Percentiles rank a stretch among this genome's conserved stretches.
phyloP scores from a whole-genome alignment of 805 yeast species.

The Metschnikowia reukaufii region DNA sequence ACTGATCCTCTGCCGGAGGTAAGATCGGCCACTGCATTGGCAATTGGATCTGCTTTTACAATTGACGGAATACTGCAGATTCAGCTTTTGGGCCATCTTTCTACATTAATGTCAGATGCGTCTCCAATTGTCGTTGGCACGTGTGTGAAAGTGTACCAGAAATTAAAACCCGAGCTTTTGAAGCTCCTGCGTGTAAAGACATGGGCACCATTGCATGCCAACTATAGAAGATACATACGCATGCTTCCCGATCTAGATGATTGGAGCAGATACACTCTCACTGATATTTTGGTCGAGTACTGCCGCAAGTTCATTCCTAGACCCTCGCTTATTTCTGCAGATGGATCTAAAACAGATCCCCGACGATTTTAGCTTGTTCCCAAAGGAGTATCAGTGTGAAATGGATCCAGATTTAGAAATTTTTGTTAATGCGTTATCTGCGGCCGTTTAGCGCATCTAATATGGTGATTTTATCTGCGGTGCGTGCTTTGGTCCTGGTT shows the following conservation, averaged over 20 bases:
- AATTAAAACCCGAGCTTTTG: slow-evolving; percentile 31
- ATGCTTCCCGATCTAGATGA: slow-evolving; percentile 58
- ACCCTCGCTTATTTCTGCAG: slow-evolving; percentile 43
- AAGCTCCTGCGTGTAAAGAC: slow-evolving; percentile 31
- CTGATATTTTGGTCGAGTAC: slow-evolving; percentile 69
- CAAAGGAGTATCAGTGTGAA: slow-evolving; percentile 33
- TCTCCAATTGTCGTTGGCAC: slow-evolving; percentile 68
- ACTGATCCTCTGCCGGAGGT: slow-evolving; percentile 77
- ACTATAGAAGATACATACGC: slow-evolving; percentile 58
- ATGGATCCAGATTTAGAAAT: slow-evolving; percentile 58
- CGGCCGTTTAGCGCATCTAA: slow-evolving; percentile 52
- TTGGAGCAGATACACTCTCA: slow-evolving; percentile 61
- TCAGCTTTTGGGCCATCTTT: slow-evolving; percentile 52
- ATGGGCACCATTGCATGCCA: slow-evolving; percentile 69
- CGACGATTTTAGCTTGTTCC: slow-evolving; percentile 30
- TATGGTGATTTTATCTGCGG: slow-evolving; percentile 60
- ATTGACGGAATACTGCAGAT: slow-evolving; percentile 42
- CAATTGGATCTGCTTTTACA: slow-evolving; percentile 56
- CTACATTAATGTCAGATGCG: slow-evolving; percentile 60
- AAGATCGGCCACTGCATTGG: slow-evolving; percentile 74
- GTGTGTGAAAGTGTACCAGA: slow-evolving; percentile 57
- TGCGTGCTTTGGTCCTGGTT: slow-evolving; percentile 57
- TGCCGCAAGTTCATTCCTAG: slow-evolving; percentile 57
- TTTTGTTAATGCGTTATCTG: slow-evolving; percentile 49
- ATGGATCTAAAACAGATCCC: slow-evolving; percentile 40